A percentile compares a stretch with the other conserved stretches of the same genome.
phyloP scores from a whole-genome alignment of 2,329 filamentous ascomycete species.

The Coniochaeta ligniaria region DNA sequence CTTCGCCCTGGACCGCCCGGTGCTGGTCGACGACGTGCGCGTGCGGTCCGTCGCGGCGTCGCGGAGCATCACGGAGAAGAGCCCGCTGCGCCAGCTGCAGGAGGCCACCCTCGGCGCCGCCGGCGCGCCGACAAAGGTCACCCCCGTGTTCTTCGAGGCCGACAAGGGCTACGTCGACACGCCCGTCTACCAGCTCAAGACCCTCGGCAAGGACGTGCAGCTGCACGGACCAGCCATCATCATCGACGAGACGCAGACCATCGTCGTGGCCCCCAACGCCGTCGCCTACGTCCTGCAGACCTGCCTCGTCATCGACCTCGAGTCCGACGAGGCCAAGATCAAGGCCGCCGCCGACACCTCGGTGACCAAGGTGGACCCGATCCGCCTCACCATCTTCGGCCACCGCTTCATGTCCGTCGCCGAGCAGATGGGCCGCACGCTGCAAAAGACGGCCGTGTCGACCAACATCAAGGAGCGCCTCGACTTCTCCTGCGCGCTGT shows the following conservation, averaged over 20 bases:
- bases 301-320: conserved; percentile 65
- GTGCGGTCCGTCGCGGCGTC: conserved; percentile 64
- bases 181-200: conserved; percentile 59
- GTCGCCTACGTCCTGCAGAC: conserved; percentile 58
- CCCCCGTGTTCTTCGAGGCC: conserved; percentile 56
- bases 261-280: conserved; percentile 59
- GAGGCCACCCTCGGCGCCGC: conserved; percentile 42
- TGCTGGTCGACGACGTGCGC: conserved; percentile 66
- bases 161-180: conserved; percentile 35
- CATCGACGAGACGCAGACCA: conserved; percentile 61
- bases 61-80: conserved; percentile 56
- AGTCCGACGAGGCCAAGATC: conserved; percentile 23
- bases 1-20: conserved; percentile 61
- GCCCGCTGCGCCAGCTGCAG: conserved; percentile 56
- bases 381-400: conserved; percentile 62
- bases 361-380: conserved; percentile 49
- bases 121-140: conserved; percentile 42
- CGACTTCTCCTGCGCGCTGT: conserved; percentile 66
- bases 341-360: neutral
- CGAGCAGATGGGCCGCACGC: conserved; percentile 64
- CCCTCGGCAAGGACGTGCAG: conserved; percentile 51
- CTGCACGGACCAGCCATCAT: conserved; percentile 60
- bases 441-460: conserved; percentile 64
- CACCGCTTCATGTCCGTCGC: conserved; percentile 71
- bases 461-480: conserved; percentile 67